These are phyloP conservation scores for Teunomyces atbi DNA, from an alignment of 805 yeast species.

Conservation along the genomic window DNA sequence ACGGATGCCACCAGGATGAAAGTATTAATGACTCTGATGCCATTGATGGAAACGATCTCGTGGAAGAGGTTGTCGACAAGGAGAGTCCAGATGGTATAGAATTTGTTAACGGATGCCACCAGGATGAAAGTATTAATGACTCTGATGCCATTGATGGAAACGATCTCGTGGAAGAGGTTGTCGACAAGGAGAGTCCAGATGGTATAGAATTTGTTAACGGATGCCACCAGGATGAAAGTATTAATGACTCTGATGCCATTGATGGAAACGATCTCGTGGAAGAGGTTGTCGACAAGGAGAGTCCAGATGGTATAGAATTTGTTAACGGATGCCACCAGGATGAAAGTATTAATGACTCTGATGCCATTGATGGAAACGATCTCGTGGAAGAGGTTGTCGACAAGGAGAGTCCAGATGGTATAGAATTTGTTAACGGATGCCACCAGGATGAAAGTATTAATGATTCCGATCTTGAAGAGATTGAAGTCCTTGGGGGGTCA, in stretches of 20 bases:
- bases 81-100: too few relatives aligned
- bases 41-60: not conserved
- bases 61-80: not conserved
- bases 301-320: too few relatives aligned
- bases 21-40: not conserved
- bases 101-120: too few relatives aligned
- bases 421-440: too few relatives aligned
- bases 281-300: not conserved
- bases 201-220: too few relatives aligned
- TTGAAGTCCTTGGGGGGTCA: not conserved
- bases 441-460: not conserved
- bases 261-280: not conserved
- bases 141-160: not conserved
- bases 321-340: not conserved
- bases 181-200: too few relatives aligned
- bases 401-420: too few relatives aligned
- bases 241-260: not conserved
- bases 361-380: not conserved
- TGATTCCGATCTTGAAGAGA: not conserved
- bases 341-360: not conserved
- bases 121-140: not conserved
- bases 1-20: not conserved
- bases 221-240: not conserved
- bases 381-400: not conserved
- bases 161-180: not conserved